Percentiles rank a stretch among this genome's conserved stretches.
phyloP scores from a whole-genome alignment of 1,139 yeast species.

The Entelexis paramagnoliae region DNA sequence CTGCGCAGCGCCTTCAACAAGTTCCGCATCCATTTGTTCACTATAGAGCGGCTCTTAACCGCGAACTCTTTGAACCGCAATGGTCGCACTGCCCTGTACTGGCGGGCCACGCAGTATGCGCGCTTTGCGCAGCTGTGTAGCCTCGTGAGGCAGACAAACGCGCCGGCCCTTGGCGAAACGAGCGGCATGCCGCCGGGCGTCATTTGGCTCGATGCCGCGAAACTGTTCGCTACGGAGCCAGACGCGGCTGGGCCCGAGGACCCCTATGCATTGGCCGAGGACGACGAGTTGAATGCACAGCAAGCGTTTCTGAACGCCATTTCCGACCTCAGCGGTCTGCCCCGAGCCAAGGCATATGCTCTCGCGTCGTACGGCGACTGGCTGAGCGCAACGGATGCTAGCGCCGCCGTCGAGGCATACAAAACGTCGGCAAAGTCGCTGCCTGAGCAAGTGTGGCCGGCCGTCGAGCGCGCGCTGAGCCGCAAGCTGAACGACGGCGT shows the following conservation, averaged over 20 bases:
- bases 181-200: conserved; percentile 21
- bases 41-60: conserved; percentile 22
- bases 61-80: background rate
- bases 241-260: conserved; percentile 3
- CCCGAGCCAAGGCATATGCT: conserved; percentile 18
- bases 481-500: conserved; percentile 13
- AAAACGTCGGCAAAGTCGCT: conserved; percentile 14
- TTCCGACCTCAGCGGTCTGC: conserved; percentile 16
- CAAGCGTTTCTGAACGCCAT: conserved; percentile 19
- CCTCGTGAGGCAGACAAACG: conserved; percentile 7
- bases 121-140: conserved; percentile 18
- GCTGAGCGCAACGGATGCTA: conserved; percentile 9
- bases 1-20: conserved; percentile 52
- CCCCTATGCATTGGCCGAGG: background rate
- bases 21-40: conserved; percentile 52
- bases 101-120: conserved; percentile 22
- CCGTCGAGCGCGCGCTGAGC: background rate
- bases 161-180: background rate
- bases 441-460: conserved; percentile 16
- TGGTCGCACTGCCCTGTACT: conserved; percentile 4
- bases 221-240: conserved; percentile 9
- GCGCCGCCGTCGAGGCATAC: conserved; percentile 19
- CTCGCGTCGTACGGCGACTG: conserved; percentile 19
- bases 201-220: conserved; percentile 23
- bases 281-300: conserved; percentile 6